These are phyloP conservation scores for Colletotrichum sp. DNA, from an alignment of 2,329 filamentous ascomycete genomes.

Conservation along the genomic window DNA sequence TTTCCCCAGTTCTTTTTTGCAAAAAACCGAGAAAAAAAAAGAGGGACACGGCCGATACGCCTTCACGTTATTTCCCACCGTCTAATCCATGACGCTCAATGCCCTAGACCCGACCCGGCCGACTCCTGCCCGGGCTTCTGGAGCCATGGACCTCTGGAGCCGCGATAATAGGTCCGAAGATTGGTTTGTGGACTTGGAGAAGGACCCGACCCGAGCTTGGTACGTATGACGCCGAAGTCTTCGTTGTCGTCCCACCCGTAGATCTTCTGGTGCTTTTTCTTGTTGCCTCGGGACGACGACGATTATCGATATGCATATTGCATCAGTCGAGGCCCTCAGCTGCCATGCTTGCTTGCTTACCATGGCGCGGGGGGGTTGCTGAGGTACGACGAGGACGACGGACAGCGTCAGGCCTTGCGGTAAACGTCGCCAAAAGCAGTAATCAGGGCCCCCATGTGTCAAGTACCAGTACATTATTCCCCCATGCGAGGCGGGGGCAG, in stretches of 20 bases:
- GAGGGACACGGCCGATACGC: conserved; percentile 1
- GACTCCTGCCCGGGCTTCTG: neutral
- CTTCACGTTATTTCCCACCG: conserved; percentile 12
- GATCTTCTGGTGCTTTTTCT: neutral
- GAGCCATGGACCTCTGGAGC: neutral
- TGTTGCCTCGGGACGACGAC: neutral
- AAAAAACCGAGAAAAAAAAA: neutral
- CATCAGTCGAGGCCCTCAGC: neutral
- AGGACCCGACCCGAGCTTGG: conserved; percentile 8
- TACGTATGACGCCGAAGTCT: conserved; percentile 9
- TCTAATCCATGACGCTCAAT: conserved; percentile 17
- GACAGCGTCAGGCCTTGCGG: conserved; percentile 2
- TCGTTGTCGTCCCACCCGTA: conserved; percentile 4
- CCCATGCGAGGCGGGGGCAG: neutral
- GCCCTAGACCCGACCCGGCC: conserved; percentile 5
- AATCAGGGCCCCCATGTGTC: neutral
- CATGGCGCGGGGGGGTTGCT: neutral
- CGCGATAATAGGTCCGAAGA: conserved; percentile 21
- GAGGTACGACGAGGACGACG: neutral
- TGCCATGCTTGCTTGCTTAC: conserved; percentile 1
- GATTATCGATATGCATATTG: neutral
- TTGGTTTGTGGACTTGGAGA: conserved; percentile 5
- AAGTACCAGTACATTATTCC: conserved; percentile 6
- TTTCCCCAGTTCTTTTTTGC: conserved; percentile 3
- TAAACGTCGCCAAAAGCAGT: conserved; percentile 15